A percentile compares a stretch with the other conserved stretches of the same genome.
These are phyloP conservation scores for Thermochaetoides thermophila DNA, from an alignment of 495 filamentous ascomycete genomes.

Conservation along the genomic window DNA sequence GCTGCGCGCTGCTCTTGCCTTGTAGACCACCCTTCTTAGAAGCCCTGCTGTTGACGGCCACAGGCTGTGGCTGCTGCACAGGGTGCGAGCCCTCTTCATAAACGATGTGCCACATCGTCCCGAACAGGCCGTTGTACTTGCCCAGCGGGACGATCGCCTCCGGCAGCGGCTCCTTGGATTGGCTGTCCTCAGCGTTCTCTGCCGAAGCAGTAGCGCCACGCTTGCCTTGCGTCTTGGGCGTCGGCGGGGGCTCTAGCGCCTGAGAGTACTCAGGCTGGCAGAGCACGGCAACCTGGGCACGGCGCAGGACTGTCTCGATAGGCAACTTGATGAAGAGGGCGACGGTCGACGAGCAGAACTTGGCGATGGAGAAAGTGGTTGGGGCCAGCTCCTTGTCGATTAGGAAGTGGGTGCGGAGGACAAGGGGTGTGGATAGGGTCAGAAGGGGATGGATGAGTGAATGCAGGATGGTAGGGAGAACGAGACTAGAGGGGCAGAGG, in stretches of 20 bases:
- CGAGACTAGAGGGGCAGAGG: constrained; percentile 50
- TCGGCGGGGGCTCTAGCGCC: constrained; percentile 23
- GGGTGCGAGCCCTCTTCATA: constrained; percentile 58
- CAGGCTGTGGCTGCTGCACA: constrained; percentile 18
- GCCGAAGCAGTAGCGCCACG: not conserved
- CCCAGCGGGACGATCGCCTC: constrained; percentile 56
- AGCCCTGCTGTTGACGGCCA: not conserved
- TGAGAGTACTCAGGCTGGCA: constrained; percentile 25
- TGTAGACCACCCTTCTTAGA: constrained; percentile 6
- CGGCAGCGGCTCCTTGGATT: not conserved
- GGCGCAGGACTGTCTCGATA: constrained; percentile 77
- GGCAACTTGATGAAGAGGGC: constrained; percentile 78
- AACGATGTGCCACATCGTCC: constrained; percentile 77
- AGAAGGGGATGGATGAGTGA: constrained; percentile 69
- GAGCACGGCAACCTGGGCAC: constrained; percentile 63
- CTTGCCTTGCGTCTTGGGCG: constrained; percentile 16
- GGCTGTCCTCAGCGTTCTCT: not conserved
- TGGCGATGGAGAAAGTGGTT: constrained; percentile 57
- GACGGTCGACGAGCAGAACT: constrained; percentile 59
- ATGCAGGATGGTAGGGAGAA: constrained; percentile 75
- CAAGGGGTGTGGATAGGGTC: constrained; percentile 61
- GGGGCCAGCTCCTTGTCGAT: constrained; percentile 77
- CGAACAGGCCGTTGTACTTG: constrained; percentile 63
- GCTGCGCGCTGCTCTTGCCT: constrained; percentile 19
- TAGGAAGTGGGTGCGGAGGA: constrained; percentile 60